These are phyloP conservation scores for Xylaria scruposa DNA, from an alignment of 495 filamentous ascomycete species.

Conservation along the genomic window DNA sequence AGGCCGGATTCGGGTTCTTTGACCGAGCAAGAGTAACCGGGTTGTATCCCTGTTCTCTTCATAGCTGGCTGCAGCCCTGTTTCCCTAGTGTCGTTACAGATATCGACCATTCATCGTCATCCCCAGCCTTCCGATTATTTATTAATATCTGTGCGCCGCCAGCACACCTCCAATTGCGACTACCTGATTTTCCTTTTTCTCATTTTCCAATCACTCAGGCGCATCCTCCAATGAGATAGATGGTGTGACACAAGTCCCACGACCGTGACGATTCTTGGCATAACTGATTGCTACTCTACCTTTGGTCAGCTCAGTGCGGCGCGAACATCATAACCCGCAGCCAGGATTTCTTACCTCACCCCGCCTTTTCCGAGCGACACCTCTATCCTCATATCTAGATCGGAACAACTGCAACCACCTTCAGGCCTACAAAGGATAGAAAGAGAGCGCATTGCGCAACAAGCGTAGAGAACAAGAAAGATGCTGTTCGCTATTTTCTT, in stretches of 20 bases:
- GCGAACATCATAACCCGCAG: neutral
- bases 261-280: neutral
- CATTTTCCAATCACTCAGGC: neutral
- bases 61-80: slow-evolving; percentile 15
- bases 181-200: neutral
- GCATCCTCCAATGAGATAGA: neutral
- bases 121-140: slow-evolving; percentile 20
- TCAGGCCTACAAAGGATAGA: neutral
- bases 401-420: neutral
- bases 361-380: slow-evolving; percentile 12
- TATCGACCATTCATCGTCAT: neutral
- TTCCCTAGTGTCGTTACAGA: neutral
- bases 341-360: neutral
- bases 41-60: neutral
- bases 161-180: neutral
- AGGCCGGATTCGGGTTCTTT: neutral
- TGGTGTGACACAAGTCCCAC: neutral
- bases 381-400: neutral
- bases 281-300: neutral
- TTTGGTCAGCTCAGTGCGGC: neutral
- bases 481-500: slow-evolving; percentile 85
- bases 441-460: slow-evolving; percentile 1
- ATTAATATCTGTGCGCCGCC: slow-evolving; percentile 1
- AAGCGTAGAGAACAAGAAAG: slow-evolving; percentile 36
- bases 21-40: neutral